These are phyloP conservation scores for Moniliella sp. DNA, from an alignment of 1,284 basidiomycete genomes.

Conservation along the genomic window DNA sequence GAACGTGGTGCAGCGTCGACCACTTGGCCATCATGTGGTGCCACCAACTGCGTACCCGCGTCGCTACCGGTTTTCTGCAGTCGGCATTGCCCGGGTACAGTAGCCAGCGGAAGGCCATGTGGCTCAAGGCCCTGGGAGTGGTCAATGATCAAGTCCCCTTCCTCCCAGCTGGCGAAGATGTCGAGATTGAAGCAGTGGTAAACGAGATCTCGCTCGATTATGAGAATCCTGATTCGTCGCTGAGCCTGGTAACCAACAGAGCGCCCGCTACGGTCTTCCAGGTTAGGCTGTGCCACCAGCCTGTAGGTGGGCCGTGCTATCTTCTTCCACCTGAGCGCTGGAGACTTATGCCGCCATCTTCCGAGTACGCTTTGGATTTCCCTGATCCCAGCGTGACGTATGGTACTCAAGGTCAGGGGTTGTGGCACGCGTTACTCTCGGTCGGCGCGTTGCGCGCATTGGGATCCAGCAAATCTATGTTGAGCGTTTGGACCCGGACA, in stretches of 20 bases:
- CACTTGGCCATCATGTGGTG: constrained; percentile 97
- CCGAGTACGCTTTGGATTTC: no score
- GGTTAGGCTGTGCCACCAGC: no score
- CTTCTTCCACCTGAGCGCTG: no score
- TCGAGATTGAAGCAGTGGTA: neutral
- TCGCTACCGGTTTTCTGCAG: constrained; percentile 41
- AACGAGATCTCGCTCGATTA: neutral
- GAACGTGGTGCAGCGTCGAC: constrained; percentile 79
- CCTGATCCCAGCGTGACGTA: no score
- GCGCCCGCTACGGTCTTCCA: no score
- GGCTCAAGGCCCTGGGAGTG: no score
- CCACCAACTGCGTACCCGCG: constrained; percentile 72
- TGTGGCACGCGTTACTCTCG: neutral
- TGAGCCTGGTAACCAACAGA: neutral
- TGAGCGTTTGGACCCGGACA: neutral
- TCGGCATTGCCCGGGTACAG: constrained; percentile 2
- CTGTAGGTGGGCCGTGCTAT: no score
- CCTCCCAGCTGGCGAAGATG: neutral
- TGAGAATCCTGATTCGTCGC: neutral
- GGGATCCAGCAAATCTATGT: neutral
- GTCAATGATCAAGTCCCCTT: neutral
- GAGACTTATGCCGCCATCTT: no score
- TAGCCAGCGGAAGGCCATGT: no score
- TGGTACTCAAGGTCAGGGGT: no score
- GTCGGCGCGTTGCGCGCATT: neutral